Conservation (phyloP, 163 green algal species). For the Smithsoniella earleae region DNA sequence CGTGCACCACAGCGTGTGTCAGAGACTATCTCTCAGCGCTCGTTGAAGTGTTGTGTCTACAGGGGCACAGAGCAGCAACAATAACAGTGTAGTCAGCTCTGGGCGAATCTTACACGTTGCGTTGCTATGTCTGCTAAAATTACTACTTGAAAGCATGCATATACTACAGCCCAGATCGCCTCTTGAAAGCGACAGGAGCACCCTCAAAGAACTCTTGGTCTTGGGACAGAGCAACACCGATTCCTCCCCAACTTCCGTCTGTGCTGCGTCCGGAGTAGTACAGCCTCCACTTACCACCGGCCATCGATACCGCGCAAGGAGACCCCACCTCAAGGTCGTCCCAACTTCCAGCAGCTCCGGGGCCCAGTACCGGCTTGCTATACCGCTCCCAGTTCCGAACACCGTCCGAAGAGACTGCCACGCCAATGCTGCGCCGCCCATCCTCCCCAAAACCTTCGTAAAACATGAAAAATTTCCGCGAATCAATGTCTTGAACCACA, state of each 20-base stretch:
- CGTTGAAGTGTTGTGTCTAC: no score
- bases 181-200: not conserved
- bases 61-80: no score
- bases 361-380: conserved; percentile 44
- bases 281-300: conserved; percentile 63
- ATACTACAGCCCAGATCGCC: no score
- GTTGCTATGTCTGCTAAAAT: no score
- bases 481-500: conserved; percentile 68
- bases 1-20: no score
- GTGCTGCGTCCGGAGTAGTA: conserved; percentile 62
- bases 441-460: conserved; percentile 73
- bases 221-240: conserved; percentile 8
- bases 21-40: no score
- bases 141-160: no score
- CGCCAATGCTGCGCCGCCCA: conserved; percentile 56
- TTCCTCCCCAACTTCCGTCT: not conserved
- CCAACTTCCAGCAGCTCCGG: conserved; percentile 46
- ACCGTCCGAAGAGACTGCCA: conserved; percentile 67
- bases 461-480: conserved; percentile 78
- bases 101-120: no score
- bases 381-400: conserved; percentile 44
- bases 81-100: no score
- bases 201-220: not conserved
- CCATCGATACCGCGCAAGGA: conserved; percentile 81
- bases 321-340: conserved; percentile 66